Evolutionary conservation across 129 eudicot genomes (phyloP).

Genomic region (Ambrosia artemisiifolia): DNA sequence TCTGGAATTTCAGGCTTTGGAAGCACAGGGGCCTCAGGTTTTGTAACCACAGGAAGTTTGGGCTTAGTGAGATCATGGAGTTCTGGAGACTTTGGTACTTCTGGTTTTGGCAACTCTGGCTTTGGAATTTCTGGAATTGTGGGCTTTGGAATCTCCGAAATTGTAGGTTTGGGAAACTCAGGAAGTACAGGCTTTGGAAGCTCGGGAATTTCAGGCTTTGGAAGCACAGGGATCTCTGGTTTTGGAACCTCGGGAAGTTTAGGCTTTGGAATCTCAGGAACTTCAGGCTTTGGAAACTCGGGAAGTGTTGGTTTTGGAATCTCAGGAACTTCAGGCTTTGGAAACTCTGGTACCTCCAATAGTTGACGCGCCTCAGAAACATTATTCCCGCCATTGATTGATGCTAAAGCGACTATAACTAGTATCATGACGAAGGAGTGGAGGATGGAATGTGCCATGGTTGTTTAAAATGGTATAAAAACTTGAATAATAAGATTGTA

Average conservation of each 20-base stretch:
- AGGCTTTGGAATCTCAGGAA: background rate
- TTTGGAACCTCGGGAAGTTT: background rate
- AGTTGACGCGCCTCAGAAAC: slow-evolving; percentile 17
- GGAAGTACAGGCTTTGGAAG: slow-evolving; percentile 17
- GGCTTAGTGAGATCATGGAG: slow-evolving; percentile 19
- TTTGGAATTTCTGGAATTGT: background rate
- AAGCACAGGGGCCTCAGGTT: slow-evolving; percentile 11
- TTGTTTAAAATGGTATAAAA: background rate
- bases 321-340: slow-evolving; percentile 1
- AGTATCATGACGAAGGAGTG: slow-evolving; percentile 7
- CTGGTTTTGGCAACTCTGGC: slow-evolving; percentile 7
- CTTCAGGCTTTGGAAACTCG: background rate
- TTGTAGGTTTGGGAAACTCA: background rate
- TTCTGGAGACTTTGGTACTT: slow-evolving; percentile 21
- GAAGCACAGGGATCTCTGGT: slow-evolving; percentile 11
- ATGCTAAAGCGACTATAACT: slow-evolving; percentile 7
- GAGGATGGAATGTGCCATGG: slow-evolving; percentile 13
- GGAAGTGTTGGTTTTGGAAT: too few relatives aligned
- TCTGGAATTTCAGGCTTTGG: slow-evolving; percentile 1
- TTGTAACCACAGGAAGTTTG: slow-evolving; percentile 10
- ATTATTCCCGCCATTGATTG: background rate
- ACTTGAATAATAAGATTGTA: background rate
- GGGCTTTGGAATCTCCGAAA: background rate
- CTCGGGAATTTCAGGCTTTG: slow-evolving; percentile 26
- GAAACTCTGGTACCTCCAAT: background rate